Base-by-base conservation (phyloP, 2,329 filamentous ascomycete species). In the Aspergillus fumigatiaffinis region DNA sequence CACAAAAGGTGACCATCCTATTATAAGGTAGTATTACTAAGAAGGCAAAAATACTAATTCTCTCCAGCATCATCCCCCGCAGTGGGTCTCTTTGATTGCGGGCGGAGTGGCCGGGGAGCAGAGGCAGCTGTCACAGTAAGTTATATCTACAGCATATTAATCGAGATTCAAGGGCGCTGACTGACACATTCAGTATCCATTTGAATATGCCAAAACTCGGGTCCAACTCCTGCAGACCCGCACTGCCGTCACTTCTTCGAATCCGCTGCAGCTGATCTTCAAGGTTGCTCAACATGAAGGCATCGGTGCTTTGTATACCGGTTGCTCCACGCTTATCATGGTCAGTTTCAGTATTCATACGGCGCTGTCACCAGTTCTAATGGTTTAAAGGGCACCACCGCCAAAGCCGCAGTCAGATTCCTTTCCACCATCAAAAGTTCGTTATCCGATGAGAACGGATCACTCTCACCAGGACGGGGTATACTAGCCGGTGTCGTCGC, bases 391-490 rank as follows among this genome's bases (percentile, higher is more conserved):
- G 85, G 85, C 10, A 84, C 83, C 6, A 76, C 86, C 2, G 83
- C 76, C 51, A 89, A 89, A 74, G 86, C 87, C 65, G 85, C 81
- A 4, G 82, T 89, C 14, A 81, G 86, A 0, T 89, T 89, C 64
- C 71, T 88, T 12, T 84, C 83, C 65, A 80, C 80, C 0, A 86
- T 89, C 66, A 87, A 86, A 63, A 80, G 83, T 59, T 69, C 75
- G 0, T 68, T 81, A 2, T 79, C 83, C 52, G 70, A 72, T 48
- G 79, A 84, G 6, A 82, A 81, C 1, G 85, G 84, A 0, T 80
- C 77, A 1, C 70, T 88, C 7, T 82, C 83, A 0, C 80, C 85
- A 0, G 65, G 76, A 0, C 74, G 82, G 2, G 86, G 84, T 42
- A 78, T 89, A n/a, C 66, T 84, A 0, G 85, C 85, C 4, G 87